Evolutionary conservation across 2,329 filamentous ascomycete genomes (phyloP).

Genomic region (Endothia cerciana): DNA sequence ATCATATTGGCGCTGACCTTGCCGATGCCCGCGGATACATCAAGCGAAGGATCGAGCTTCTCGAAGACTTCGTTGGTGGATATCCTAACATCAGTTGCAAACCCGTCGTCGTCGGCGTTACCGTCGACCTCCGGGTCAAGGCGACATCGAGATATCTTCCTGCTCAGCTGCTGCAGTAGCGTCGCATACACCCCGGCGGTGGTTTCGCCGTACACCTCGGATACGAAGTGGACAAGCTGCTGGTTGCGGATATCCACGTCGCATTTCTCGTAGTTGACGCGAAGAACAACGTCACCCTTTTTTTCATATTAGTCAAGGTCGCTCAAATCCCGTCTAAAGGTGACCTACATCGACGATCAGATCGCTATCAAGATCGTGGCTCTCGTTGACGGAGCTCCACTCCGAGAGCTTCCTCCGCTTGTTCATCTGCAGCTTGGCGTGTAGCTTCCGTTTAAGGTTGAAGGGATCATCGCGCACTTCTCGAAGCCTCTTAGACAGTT

Average conservation of each 20-base stretch:
- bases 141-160: slow-evolving; percentile 69
- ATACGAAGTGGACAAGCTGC: slow-evolving; percentile 73
- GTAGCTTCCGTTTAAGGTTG: slow-evolving; percentile 55
- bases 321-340: neutral
- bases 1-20: slow-evolving; percentile 53
- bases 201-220: slow-evolving; percentile 69
- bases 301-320: slow-evolving; percentile 14
- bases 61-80: slow-evolving; percentile 62
- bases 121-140: slow-evolving; percentile 55
- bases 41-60: slow-evolving; percentile 54
- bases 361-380: slow-evolving; percentile 44
- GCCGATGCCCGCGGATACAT: slow-evolving; percentile 61
- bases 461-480: slow-evolving; percentile 58
- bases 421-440: slow-evolving; percentile 33
- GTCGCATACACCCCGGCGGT: slow-evolving; percentile 80
- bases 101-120: slow-evolving; percentile 42
- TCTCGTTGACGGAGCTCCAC: slow-evolving; percentile 41
- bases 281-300: slow-evolving; percentile 65
- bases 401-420: slow-evolving; percentile 28
- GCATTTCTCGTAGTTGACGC: slow-evolving; percentile 84
- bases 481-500: slow-evolving; percentile 57
- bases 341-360: slow-evolving; percentile 53
- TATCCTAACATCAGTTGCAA: slow-evolving; percentile 39
- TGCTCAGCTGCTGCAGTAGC: slow-evolving; percentile 72
- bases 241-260: slow-evolving; percentile 81